A percentile compares a stretch with the other conserved stretches of the same genome.
Conservation (phyloP, 208 protist genomes). For the Leishmania tarentolae region DNA sequence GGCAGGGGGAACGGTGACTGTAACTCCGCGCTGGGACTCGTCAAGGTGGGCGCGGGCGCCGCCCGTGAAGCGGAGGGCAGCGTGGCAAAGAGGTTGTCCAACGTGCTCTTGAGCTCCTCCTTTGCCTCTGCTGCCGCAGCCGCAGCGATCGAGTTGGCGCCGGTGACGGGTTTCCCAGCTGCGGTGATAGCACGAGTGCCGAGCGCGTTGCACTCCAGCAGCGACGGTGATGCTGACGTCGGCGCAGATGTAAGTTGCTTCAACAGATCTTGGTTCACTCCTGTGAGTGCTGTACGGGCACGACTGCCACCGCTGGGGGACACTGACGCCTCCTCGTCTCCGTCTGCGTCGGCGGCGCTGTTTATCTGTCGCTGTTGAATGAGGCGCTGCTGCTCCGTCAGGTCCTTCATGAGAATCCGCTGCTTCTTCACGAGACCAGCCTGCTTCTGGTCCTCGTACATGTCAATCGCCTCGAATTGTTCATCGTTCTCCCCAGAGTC, state of each 20-base stretch:
- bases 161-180: neutral
- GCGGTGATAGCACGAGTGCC: neutral
- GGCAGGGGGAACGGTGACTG: constrained; percentile 8
- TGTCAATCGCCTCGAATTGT: constrained; percentile 68
- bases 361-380: constrained; percentile 28
- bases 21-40: neutral
- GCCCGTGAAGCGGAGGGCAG: constrained; percentile 7
- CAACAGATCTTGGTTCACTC: constrained; percentile 34
- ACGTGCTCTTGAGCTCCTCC: constrained; percentile 21
- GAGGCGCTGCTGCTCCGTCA: constrained; percentile 33
- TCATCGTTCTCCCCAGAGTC: constrained; percentile 14
- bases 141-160: constrained; percentile 1
- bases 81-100: constrained; percentile 27
- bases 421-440: constrained; percentile 64
- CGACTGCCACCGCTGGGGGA: constrained; percentile 15
- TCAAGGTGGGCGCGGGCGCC: constrained; percentile 1
- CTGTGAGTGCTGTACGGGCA: constrained; percentile 25
- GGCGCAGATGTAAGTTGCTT: constrained; percentile 29
- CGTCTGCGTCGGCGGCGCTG: constrained; percentile 6
- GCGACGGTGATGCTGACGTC: neutral
- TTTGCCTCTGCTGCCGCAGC: constrained; percentile 21
- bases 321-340: constrained; percentile 5
- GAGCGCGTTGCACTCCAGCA: neutral
- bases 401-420: constrained; percentile 66
- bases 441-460: constrained; percentile 64